Evolutionary conservation across 2,329 filamentous ascomycete genomes (phyloP).

Genomic region (Trichophyton simii): DNA sequence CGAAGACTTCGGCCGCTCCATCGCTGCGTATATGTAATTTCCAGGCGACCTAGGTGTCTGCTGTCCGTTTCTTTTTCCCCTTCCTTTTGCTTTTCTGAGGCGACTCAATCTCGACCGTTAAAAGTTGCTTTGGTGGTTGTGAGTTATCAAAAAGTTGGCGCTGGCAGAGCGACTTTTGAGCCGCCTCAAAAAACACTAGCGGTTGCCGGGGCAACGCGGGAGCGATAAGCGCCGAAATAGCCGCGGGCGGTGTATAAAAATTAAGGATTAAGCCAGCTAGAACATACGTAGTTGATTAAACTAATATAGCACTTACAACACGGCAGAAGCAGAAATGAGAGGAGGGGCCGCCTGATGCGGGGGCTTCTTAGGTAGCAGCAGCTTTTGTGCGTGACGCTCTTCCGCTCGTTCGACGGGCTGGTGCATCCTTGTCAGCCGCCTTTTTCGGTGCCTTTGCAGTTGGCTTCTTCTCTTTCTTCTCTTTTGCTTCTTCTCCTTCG

Average conservation of each 20-base stretch:
- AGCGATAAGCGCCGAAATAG: not conserved
- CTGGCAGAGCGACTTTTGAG: not conserved
- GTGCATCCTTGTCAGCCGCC: constrained; percentile 1
- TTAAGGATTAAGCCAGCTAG: not conserved
- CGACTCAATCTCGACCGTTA: not conserved
- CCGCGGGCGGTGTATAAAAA: not conserved
- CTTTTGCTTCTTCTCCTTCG: constrained; percentile 12
- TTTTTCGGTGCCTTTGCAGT: constrained; percentile 9
- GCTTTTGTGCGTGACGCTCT: not conserved
- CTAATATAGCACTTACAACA: not conserved
- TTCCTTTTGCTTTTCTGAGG: not conserved
- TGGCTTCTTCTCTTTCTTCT: constrained; percentile 13
- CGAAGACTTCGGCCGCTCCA: constrained; percentile 29
- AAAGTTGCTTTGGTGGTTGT: not conserved
- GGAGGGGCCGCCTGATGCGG: not conserved
- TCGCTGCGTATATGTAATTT: not conserved
- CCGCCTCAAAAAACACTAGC: not conserved
- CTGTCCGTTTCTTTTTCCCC: not conserved
- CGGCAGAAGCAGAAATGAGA: not conserved
- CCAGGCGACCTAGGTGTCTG: not conserved
- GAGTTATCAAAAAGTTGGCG: not conserved
- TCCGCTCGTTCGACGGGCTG: not conserved
- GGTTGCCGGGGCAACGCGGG: not conserved
- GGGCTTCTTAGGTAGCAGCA: not conserved
- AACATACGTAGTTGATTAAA: not conserved